phyloP scores from a whole-genome alignment of 345 rosid species.

The Eucalyptus sideroxylon region DNA sequence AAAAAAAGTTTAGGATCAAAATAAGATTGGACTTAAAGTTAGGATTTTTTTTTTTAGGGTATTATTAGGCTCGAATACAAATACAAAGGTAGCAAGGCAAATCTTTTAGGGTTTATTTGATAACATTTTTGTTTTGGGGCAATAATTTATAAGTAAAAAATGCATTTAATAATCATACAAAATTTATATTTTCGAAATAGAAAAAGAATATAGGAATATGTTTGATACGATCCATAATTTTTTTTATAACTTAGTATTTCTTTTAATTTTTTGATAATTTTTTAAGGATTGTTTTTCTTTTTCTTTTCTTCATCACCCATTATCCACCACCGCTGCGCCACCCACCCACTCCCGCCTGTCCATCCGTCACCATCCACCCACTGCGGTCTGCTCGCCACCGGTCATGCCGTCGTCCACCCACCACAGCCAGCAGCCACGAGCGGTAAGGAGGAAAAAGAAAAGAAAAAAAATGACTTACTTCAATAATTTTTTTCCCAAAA shows the following conservation, averaged over 20 bases:
- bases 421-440: too few species aligned
- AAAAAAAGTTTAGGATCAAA: too few species aligned
- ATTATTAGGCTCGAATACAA: fast-evolving
- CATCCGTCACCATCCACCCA: too few species aligned
- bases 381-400: fast-evolving
- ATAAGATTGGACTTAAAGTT: too few species aligned
- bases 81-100: neutral
- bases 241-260: too few species aligned
- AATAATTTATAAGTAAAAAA: fast-evolving
- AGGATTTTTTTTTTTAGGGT: too few species aligned
- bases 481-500: fast-evolving
- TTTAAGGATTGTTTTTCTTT: too few species aligned
- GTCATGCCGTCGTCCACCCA: fast-evolving
- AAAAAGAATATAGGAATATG: fast-evolving
- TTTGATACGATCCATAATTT: fast-evolving
- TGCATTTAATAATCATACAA: fast-evolving
- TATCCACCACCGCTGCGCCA: fast-evolving
- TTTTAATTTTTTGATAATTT: too few species aligned
- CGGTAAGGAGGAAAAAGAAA: too few species aligned
- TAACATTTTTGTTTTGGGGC: fast-evolving
- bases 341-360: fast-evolving
- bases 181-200: fast-evolving
- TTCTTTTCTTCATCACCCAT: fast-evolving
- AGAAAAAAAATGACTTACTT: fast-evolving
- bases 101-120: too few species aligned